Evolutionary conservation across 768 basidiomycete genomes (phyloP).

Genomic region (Amanita fuliginea): DNA sequence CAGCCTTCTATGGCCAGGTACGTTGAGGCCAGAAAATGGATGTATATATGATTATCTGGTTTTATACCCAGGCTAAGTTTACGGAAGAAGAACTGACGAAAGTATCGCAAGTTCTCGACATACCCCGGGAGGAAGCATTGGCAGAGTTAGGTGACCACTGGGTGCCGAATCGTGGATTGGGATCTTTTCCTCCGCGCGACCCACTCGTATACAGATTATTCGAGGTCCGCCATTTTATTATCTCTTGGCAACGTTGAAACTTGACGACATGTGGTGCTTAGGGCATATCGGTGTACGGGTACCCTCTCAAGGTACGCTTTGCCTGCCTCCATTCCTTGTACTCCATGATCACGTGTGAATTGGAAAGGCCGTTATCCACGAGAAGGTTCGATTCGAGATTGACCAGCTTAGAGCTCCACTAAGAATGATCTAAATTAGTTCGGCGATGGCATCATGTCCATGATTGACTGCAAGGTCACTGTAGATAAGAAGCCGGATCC

Average conservation of each 20-base stretch:
- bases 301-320: constrained; percentile 57
- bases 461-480: constrained; percentile 73
- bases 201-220: constrained; percentile 76
- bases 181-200: constrained; percentile 64
- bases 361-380: constrained; percentile 58
- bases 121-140: constrained; percentile 27
- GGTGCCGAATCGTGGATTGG: constrained; percentile 67
- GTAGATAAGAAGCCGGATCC: constrained; percentile 63
- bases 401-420: not conserved
- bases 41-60: not conserved
- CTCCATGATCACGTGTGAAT: not conserved
- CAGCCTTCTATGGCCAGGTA: constrained; percentile 76
- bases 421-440: constrained; percentile 32
- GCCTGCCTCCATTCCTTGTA: not conserved
- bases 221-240: constrained; percentile 35
- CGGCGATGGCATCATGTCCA: constrained; percentile 82
- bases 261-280: constrained; percentile 13
- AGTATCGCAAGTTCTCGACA: constrained; percentile 38
- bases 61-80: constrained; percentile 48
- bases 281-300: constrained; percentile 69
- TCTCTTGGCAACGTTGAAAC: not conserved
- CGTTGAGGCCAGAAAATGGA: constrained; percentile 1
- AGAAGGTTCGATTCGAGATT: constrained; percentile 36
- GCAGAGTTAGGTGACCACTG: constrained; percentile 49
- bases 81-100: constrained; percentile 44